A percentile compares a stretch with the other conserved stretches of the same genome.
These are phyloP conservation scores for Biancaea sappan DNA, from an alignment of 306 rosid genomes.

Conservation along the genomic window DNA sequence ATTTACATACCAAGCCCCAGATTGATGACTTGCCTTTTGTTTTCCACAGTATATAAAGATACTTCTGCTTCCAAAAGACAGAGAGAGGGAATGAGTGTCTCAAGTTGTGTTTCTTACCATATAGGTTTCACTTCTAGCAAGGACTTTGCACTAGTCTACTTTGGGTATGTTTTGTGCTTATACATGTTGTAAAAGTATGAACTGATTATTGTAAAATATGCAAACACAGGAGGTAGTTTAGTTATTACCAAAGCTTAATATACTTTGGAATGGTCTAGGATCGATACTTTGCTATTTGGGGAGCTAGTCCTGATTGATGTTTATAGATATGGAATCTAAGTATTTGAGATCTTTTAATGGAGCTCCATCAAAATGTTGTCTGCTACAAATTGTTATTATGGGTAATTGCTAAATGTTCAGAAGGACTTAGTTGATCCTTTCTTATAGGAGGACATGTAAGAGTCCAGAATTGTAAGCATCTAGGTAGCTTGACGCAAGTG, in stretches of 20 bases:
- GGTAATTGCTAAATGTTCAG: neutral
- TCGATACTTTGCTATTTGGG: neutral
- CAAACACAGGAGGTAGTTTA: neutral
- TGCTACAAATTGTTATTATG: neutral
- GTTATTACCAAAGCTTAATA: conserved; percentile 1
- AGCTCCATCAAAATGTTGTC: neutral
- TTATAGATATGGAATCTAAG: neutral
- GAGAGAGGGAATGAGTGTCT: neutral
- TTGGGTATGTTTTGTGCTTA: neutral
- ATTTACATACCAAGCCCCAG: too few relatives aligned
- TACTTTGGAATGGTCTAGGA: conserved; percentile 10
- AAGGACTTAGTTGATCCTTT: neutral
- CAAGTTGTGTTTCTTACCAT: neutral
- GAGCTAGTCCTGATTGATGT: neutral
- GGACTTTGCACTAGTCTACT: neutral
- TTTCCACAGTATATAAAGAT: too few relatives aligned
- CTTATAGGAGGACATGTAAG: neutral
- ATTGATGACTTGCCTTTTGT: neutral
- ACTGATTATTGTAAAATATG: neutral
- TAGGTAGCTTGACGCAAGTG: neutral
- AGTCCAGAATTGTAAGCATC: neutral
- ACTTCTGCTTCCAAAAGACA: neutral
- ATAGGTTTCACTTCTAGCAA: neutral
- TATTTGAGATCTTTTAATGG: neutral
- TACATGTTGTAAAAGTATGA: neutral